Evolutionary conservation across 1,284 basidiomycete species (phyloP).

Genomic region (Pulveroboletus sp.): DNA sequence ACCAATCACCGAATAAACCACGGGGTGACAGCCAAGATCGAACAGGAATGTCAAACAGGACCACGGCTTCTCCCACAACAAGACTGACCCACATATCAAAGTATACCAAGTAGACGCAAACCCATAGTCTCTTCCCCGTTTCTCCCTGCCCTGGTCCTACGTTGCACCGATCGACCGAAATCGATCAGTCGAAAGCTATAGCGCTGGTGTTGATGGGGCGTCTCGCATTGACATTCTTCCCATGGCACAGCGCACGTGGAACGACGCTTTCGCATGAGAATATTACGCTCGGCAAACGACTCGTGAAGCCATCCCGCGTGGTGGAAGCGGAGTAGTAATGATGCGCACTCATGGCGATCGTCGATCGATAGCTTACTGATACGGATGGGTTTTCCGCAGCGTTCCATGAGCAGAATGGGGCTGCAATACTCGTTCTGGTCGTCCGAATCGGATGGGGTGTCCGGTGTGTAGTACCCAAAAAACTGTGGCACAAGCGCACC

Average conservation of each 20-base stretch:
- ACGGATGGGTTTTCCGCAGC: conserved; percentile 35
- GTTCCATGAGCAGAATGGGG: conserved; percentile 39
- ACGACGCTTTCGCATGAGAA: conserved; percentile 38
- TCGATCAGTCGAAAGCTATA: conserved; percentile 41
- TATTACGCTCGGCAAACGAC: conserved; percentile 40
- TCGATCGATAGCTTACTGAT: conserved; percentile 15
- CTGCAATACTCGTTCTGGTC: conserved; percentile 1
- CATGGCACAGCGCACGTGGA: conserved; percentile 32
- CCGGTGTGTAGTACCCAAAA: conserved; percentile 39
- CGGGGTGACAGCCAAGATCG: too few species aligned
- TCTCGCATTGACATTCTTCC: conserved; percentile 13
- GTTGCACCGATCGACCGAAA: conserved; percentile 31
- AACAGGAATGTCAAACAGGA: not conserved
- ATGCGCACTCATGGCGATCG: conserved; percentile 34
- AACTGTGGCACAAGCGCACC: conserved; percentile 42
- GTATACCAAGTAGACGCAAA: not conserved
- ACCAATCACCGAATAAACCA: too few species aligned
- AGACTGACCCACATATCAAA: not conserved
- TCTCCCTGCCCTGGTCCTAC: accelerated
- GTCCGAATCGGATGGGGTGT: not conserved
- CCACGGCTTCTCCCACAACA: too few species aligned
- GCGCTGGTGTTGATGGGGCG: conserved; percentile 3
- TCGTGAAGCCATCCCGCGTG: conserved; percentile 35
- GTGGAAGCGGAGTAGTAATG: conserved; percentile 36
- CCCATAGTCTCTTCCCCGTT: not conserved